phyloP scores from a whole-genome alignment of 495 filamentous ascomycete genomes.

The Podospora australis region DNA sequence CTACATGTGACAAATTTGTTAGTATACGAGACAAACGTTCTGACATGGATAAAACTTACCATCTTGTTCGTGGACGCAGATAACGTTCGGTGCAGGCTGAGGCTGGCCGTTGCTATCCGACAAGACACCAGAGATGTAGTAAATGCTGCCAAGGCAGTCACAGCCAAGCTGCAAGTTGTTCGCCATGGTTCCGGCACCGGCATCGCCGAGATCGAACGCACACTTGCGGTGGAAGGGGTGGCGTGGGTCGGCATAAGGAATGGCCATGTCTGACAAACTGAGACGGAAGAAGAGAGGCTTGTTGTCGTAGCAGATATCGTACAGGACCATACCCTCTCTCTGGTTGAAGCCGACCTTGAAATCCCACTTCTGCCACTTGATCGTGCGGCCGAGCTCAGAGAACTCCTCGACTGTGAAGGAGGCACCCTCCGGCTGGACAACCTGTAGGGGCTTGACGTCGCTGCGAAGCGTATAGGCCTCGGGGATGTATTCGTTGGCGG shows the following conservation, averaged over 20 bases:
- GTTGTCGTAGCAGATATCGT: constrained; percentile 65
- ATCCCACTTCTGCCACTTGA: constrained; percentile 68
- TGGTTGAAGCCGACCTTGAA: constrained; percentile 68
- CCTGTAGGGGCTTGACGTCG: constrained; percentile 69
- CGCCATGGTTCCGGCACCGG: constrained; percentile 64
- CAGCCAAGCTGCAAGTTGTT: constrained; percentile 68
- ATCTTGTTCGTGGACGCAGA: constrained; percentile 75
- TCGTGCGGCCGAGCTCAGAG: constrained; percentile 29
- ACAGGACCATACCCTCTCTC: constrained; percentile 61
- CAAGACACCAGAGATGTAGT: constrained; percentile 61
- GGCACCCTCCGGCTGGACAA: constrained; percentile 70
- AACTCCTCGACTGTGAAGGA: constrained; percentile 55
- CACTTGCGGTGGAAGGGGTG: constrained; percentile 70
- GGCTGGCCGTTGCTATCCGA: constrained; percentile 52
- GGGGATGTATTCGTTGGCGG: constrained; percentile 66
- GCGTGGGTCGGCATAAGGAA: constrained; percentile 69
- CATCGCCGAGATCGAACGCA: constrained; percentile 75
- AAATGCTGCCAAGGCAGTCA: constrained; percentile 67
- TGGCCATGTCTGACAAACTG: constrained; percentile 68
- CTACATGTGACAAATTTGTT: too few relatives aligned
- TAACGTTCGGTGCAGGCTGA: constrained; percentile 59
- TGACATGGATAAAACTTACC: too few relatives aligned
- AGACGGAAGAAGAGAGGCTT: constrained; percentile 62
- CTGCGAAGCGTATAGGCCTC: constrained; percentile 58
- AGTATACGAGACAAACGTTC: too few relatives aligned